Conservation (phyloP, 495 filamentous ascomycete genomes). For the Daldinia decipiens region DNA sequence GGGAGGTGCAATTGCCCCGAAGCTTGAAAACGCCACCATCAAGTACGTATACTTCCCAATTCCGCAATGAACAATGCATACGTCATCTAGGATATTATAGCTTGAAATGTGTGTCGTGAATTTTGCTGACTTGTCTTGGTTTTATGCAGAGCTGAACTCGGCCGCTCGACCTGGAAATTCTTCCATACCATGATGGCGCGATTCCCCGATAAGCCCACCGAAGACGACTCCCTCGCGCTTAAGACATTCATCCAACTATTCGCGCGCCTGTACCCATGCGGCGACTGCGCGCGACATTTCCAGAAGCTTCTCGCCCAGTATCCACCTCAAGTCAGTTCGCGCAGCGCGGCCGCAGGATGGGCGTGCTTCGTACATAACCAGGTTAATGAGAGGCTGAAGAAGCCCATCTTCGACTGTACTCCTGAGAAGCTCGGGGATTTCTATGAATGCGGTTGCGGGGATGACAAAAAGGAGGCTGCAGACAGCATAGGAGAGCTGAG, state of each 20-base stretch:
- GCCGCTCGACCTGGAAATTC: conserved; percentile 89
- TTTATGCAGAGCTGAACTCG: conserved; percentile 77
- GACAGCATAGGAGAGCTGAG: conserved; percentile 41
- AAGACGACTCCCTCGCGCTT: conserved; percentile 85
- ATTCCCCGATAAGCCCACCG: conserved; percentile 85
- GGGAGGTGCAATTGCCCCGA: conserved; percentile 86
- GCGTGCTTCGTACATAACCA: conserved; percentile 94
- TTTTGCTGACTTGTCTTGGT: conserved; percentile 27
- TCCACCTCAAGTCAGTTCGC: conserved; percentile 89
- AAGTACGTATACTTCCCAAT: conserved; percentile 72
- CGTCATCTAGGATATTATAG: neutral
- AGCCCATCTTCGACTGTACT: conserved; percentile 84
- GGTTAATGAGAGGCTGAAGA: conserved; percentile 87
- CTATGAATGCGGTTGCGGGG: conserved; percentile 95
- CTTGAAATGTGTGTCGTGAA: neutral
- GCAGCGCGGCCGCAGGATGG: conserved; percentile 88
- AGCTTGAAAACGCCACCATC: conserved; percentile 89
- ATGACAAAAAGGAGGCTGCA: conserved; percentile 62
- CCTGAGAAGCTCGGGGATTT: conserved; percentile 80
- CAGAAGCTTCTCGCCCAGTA: conserved; percentile 80
- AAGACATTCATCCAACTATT: conserved; percentile 89
- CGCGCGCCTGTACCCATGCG: conserved; percentile 91
- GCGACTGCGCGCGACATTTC: conserved; percentile 94
- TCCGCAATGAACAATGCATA: conserved; percentile 27
- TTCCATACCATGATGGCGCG: conserved; percentile 96